Base-by-base conservation (phyloP, 805 yeast species). In the Wickerhamiella allomyrinae region DNA sequence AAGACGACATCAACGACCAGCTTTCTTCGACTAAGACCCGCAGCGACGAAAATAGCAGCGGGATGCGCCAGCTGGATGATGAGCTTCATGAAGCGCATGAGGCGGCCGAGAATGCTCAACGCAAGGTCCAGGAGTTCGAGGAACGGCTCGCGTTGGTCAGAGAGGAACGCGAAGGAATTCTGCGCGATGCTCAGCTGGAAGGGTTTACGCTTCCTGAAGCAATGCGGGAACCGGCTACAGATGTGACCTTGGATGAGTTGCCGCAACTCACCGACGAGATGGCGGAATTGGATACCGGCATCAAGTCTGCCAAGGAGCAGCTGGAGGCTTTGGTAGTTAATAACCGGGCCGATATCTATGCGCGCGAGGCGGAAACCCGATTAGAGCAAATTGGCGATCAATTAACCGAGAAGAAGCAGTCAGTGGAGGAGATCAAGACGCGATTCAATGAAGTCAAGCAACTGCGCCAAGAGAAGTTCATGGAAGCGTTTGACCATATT, bases 401-500 rank as follows among this genome's bases (percentile, higher is more conserved):
- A 21, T 36, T 47, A 17, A 22, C 36, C 1, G 33, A 23, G 3
- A 33, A 42, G 51, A 70, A 70, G 41, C 61, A 63, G 19, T 94
- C 85, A 50, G 65, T 68, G 42, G 67, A 66, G 31, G 60, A 77
- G 3, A 22, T 37, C 3, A 64, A 68, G 9, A 69, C 67, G 11
- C 66, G 68, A 45, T 86, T 82, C 57, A 70, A 75, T 31, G 70
- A 63, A 4, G 66, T 86, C 15, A 79, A 74, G 50, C 62, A 63
- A 5, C 62, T 67, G 44, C 73, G 98, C 49, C 71, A 69, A 44
- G 71, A 71, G 6, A 51, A 61, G 24, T 91, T 89, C 59, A 76
- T 73, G 60, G 66, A 68, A 31, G 89, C 94, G 0, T 86, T 79
- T 53, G 69, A 73, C n/a, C 85, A 80, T 53, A 78, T 89, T 24